Conservation (phyloP, 768 basidiomycete species). For the Termitomyces sp. region DNA sequence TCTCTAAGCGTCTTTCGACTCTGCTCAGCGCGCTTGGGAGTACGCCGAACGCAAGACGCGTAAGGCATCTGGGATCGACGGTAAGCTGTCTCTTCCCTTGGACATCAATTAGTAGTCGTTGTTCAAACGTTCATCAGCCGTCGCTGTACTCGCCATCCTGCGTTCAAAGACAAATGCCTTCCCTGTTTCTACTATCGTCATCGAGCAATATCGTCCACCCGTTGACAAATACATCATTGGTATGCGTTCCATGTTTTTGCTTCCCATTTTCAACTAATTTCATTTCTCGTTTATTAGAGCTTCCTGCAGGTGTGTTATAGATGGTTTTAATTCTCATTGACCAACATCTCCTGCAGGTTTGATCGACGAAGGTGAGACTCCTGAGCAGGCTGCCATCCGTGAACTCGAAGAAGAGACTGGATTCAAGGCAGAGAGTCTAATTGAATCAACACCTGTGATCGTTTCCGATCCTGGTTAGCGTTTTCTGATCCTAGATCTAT, state of each 20-base stretch:
- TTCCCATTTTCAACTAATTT: background rate
- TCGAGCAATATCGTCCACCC: conserved; percentile 93
- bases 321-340: background rate
- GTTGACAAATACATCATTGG: conserved; percentile 76
- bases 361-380: conserved; percentile 81
- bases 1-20: background rate
- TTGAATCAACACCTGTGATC: conserved; percentile 59
- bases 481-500: background rate
- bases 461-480: conserved; percentile 69
- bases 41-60: conserved; percentile 82
- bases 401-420: conserved; percentile 96
- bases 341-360: conserved; percentile 46
- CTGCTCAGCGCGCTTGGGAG: conserved; percentile 78
- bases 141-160: conserved; percentile 80
- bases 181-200: conserved; percentile 73
- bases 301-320: conserved; percentile 32
- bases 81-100: conserved; percentile 30
- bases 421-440: conserved; percentile 61
- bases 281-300: conserved; percentile 23
- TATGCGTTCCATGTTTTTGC: conserved; percentile 20
- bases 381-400: conserved; percentile 77
- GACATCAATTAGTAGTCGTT: background rate
- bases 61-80: conserved; percentile 76
- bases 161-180: conserved; percentile 72
- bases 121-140: conserved; percentile 44